These are phyloP conservation scores for Solanum microdontum DNA, from an alignment of 257 asterid species.

Conservation along the genomic window DNA sequence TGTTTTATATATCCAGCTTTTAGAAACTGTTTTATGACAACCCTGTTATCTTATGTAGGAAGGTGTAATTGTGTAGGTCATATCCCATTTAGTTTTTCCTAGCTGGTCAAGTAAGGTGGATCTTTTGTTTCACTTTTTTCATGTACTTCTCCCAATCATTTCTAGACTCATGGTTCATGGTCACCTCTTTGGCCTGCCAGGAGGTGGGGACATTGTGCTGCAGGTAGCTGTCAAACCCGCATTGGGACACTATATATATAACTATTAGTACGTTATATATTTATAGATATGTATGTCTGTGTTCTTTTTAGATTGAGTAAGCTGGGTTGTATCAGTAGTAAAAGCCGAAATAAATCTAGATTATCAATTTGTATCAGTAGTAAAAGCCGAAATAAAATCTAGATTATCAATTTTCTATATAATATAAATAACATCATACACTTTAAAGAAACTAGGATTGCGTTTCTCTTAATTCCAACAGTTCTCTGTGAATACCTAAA, in stretches of 20 bases:
- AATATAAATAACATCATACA: background rate
- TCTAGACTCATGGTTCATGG: background rate
- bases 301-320: background rate
- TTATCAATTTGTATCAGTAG: background rate
- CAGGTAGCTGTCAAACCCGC: background rate
- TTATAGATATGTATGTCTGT: background rate
- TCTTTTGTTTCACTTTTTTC: background rate
- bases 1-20: background rate
- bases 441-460: background rate
- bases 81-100: background rate
- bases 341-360: background rate
- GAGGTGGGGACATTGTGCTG: background rate
- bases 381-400: background rate
- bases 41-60: background rate
- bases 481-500: background rate
- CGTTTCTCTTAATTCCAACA: background rate
- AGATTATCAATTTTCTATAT: background rate
- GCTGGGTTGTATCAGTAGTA: background rate
- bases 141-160: background rate
- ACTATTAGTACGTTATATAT: background rate
- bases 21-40: background rate
- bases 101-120: background rate
- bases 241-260: background rate
- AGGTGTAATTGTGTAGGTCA: background rate
- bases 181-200: background rate